phyloP scores from a whole-genome alignment of 2,329 filamentous ascomycete species.

The Fusarium tupiense region DNA sequence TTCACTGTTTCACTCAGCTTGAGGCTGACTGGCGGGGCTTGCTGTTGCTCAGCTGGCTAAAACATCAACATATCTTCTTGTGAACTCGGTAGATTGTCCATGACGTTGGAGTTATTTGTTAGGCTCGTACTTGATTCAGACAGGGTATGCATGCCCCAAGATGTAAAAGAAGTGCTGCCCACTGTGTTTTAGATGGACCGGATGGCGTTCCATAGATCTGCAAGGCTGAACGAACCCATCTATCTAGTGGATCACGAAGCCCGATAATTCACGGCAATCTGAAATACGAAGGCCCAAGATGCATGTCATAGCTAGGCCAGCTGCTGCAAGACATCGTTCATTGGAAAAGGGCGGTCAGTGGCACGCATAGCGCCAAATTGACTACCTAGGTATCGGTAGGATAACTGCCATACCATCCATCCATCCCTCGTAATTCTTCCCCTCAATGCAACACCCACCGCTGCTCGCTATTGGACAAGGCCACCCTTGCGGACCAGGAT shows the following conservation, averaged over 20 bases:
- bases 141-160: not conserved
- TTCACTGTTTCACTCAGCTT: not conserved
- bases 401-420: not conserved
- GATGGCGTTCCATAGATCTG: constrained; percentile 3
- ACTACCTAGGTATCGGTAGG: not conserved
- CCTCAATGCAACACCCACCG: constrained; percentile 16
- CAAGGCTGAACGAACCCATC: not conserved
- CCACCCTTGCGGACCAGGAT: constrained; percentile 24
- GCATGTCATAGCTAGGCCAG: not conserved
- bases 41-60: not conserved
- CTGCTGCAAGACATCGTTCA: not conserved
- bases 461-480: constrained; percentile 18
- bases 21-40: not conserved
- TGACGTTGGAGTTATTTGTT: not conserved
- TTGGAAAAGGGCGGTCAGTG: constrained; percentile 6
- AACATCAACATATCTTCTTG: constrained; percentile 3
- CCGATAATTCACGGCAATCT: not conserved
- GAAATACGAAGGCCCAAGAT: not conserved
- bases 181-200: not conserved
- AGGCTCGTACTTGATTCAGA: not conserved
- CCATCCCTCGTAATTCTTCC: constrained; percentile 4
- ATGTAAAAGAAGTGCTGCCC: not conserved
- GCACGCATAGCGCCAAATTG: not conserved
- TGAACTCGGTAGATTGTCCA: not conserved
- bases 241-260: not conserved